phyloP scores from a whole-genome alignment of 371 early-diverging fungal genomes.

The Syncephalastrum sp. region DNA sequence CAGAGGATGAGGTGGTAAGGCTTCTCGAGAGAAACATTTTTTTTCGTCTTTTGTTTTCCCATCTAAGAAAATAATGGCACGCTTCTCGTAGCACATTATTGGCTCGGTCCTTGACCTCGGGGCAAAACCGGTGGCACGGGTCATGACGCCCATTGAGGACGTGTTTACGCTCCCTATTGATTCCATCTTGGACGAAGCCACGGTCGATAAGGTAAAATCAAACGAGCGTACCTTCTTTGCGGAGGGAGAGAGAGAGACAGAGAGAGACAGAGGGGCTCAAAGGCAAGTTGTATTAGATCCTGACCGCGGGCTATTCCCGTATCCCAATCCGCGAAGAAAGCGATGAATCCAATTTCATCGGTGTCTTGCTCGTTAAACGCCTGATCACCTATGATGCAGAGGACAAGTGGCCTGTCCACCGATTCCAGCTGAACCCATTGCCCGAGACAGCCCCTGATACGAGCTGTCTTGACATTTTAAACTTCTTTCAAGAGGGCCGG shows the following conservation, averaged over 20 bases:
- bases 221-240: background rate
- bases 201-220: slow-evolving; percentile 54
- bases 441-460: slow-evolving; percentile 75
- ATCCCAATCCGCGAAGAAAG: slow-evolving; percentile 79
- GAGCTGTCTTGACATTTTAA: slow-evolving; percentile 87
- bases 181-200: slow-evolving; percentile 62
- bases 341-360: slow-evolving; percentile 72
- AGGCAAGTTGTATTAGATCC: slow-evolving; percentile 41
- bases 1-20: slow-evolving; percentile 75
- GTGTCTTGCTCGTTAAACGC: slow-evolving; percentile 92
- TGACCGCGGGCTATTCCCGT: slow-evolving; percentile 85
- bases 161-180: slow-evolving; percentile 81
- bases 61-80: background rate
- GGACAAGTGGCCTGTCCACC: slow-evolving; percentile 68
- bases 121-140: slow-evolving; percentile 77
- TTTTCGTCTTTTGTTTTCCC: too few species aligned
- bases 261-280: too few species aligned
- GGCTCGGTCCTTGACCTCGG: slow-evolving; percentile 90
- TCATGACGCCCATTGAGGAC: slow-evolving; percentile 90
- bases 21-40: background rate
- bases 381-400: slow-evolving; percentile 86
- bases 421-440: slow-evolving; percentile 69
- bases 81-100: slow-evolving; percentile 63
- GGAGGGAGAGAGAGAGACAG: too few species aligned
- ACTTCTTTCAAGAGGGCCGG: slow-evolving; percentile 91